Evolutionary conservation across 2,329 filamentous ascomycete genomes (phyloP).

Genomic region (Fusarium nygamai): DNA sequence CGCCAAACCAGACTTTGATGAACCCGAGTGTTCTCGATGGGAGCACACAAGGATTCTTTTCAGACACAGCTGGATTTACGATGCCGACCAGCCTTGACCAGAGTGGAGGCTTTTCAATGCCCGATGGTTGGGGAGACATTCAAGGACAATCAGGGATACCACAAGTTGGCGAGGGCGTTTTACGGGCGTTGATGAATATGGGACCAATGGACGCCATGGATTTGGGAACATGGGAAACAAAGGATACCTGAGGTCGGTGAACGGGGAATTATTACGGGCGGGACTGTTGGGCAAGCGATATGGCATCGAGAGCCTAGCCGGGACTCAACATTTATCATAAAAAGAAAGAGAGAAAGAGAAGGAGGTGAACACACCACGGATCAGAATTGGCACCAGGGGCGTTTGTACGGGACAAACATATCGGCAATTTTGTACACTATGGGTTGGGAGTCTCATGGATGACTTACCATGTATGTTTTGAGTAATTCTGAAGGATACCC

Average conservation of each 20-base stretch:
- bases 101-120: conserved; percentile 52
- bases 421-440: conserved; percentile 32
- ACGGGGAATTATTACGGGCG: not conserved
- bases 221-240: conserved; percentile 58
- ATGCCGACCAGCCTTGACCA: conserved; percentile 40
- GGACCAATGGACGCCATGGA: conserved; percentile 71
- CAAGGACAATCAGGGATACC: conserved; percentile 59
- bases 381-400: conserved; percentile 13
- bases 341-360: conserved; percentile 6
- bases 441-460: conserved; percentile 21
- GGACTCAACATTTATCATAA: not conserved
- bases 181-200: conserved; percentile 67
- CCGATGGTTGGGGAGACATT: conserved; percentile 57
- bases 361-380: conserved; percentile 1
- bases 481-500: conserved; percentile 34
- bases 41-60: conserved; percentile 52
- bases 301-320: not conserved
- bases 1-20: conserved; percentile 55
- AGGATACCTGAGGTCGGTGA: conserved; percentile 41
- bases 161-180: conserved; percentile 65
- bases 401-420: conserved; percentile 26
- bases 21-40: conserved; percentile 51
- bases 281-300: not conserved
- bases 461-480: conserved; percentile 12
- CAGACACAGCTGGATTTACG: conserved; percentile 52